Evolutionary conservation across 2,329 filamentous ascomycete species (phyloP).

Genomic region (Amphichorda felina): DNA sequence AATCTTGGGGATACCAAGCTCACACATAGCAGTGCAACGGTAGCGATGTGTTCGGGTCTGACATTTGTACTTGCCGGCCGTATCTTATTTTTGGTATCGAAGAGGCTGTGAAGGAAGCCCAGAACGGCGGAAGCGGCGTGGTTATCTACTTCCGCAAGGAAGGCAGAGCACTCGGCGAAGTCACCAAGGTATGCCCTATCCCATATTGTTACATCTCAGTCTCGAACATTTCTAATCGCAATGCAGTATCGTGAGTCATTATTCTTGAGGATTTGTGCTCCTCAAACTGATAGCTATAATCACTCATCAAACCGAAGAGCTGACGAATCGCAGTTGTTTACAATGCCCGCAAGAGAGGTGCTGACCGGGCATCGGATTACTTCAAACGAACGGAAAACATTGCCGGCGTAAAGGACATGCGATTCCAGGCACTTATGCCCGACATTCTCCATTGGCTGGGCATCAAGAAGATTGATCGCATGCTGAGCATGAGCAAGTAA

Average conservation of each 20-base stretch:
- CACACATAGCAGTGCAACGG: constrained; percentile 59
- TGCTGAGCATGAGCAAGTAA: constrained; percentile 97
- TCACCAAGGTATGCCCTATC: constrained; percentile 60
- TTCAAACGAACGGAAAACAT: constrained; percentile 98
- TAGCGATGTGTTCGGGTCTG: constrained; percentile 92
- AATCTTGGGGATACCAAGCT: not conserved
- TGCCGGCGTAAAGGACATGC: constrained; percentile 92
- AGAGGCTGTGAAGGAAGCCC: constrained; percentile 93
- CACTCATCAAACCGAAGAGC: not conserved
- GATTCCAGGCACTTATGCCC: constrained; percentile 96
- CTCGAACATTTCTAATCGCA: constrained; percentile 15
- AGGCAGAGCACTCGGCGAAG: constrained; percentile 85
- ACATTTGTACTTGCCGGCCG: constrained; percentile 93
- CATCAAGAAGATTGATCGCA: constrained; percentile 95
- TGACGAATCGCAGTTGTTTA: constrained; percentile 25
- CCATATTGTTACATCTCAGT: not conserved
- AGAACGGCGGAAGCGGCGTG: constrained; percentile 84
- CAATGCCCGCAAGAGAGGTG: constrained; percentile 70
- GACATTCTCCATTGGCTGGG: constrained; percentile 97
- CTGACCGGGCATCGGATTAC: constrained; percentile 78
- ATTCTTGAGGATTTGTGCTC: not conserved
- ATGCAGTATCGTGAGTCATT: constrained; percentile 31
- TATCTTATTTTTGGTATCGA: constrained; percentile 96
- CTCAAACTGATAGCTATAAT: not conserved
- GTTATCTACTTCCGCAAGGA: constrained; percentile 99